Evolutionary conservation across 805 yeast genomes (phyloP).

Genomic region (Starmera caribaea): DNA sequence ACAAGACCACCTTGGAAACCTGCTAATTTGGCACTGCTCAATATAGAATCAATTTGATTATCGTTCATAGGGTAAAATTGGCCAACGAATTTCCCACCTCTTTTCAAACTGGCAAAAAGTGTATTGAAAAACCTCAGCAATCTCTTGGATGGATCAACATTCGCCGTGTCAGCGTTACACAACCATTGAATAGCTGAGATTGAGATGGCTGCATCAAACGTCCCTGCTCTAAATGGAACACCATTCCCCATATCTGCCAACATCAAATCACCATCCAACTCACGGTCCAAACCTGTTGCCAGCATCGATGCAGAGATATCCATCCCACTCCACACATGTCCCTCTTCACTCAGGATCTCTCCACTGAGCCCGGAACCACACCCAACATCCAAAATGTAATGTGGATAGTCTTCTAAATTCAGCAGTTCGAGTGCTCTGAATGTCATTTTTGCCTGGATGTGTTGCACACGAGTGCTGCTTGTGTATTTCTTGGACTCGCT

Average conservation of each 20-base stretch:
- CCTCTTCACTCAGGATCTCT: conserved; percentile 88
- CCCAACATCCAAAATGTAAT: conserved; percentile 81
- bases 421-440: conserved; percentile 83
- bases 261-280: conserved; percentile 87
- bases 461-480: conserved; percentile 91
- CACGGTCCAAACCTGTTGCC: conserved; percentile 88
- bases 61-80: conserved; percentile 95
- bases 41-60: conserved; percentile 66
- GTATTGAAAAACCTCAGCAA: conserved; percentile 78
- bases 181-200: conserved; percentile 97
- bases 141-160: conserved; percentile 77
- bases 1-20: conserved; percentile 97
- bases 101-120: conserved; percentile 70
- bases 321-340: conserved; percentile 92
- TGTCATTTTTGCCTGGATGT: conserved; percentile 97
- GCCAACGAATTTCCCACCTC: conserved; percentile 97
- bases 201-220: conserved; percentile 93
- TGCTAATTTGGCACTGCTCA: conserved; percentile 80
- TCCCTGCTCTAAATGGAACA: conserved; percentile 90
- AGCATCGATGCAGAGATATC: conserved; percentile 95
- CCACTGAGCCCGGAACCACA: conserved; percentile 97
- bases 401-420: conserved; percentile 55
- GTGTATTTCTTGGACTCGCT: conserved; percentile 86
- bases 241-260: conserved; percentile 91
- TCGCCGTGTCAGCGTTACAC: conserved; percentile 85